Percentiles rank a stretch among this genome's conserved stretches.
phyloP scores from a whole-genome alignment of 2,329 filamentous ascomycete species.

The Dendryphion nanum region DNA sequence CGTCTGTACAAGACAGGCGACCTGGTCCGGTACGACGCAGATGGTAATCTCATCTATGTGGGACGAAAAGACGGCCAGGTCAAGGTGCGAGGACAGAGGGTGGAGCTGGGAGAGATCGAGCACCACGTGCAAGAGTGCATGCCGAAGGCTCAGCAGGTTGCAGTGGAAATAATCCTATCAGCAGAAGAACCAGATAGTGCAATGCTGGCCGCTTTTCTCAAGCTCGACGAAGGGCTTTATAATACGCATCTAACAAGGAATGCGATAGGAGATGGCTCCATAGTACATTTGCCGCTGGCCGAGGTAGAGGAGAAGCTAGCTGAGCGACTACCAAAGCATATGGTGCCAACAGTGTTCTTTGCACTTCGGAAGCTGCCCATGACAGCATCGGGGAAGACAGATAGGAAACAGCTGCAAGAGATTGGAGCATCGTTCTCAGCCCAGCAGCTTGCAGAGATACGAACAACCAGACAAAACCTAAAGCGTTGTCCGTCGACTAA shows the following conservation, averaged over 20 bases:
- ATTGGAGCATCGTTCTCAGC: constrained; percentile 4
- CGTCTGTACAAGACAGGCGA: constrained; percentile 13
- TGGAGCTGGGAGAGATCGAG: constrained; percentile 14
- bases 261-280: constrained; percentile 1
- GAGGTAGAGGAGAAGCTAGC: constrained; percentile 2
- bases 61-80: constrained; percentile 11
- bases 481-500: background rate
- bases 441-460: background rate
- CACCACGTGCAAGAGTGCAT: too few species aligned
- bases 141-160: constrained; percentile 7
- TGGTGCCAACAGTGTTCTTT: constrained; percentile 15
- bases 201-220: background rate
- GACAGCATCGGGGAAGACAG: constrained; percentile 12
- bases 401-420: too few species aligned
- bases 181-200: constrained; percentile 1
- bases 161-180: constrained; percentile 2
- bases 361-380: constrained; percentile 12
- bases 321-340: constrained; percentile 10
- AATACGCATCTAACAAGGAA: constrained; percentile 4
- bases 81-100: constrained; percentile 12
- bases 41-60: constrained; percentile 6
- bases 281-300: background rate
- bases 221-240: background rate
- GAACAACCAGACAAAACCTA: too few species aligned
- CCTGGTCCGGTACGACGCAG: constrained; percentile 1